Evolutionary conservation across 805 yeast species (phyloP).

Genomic region (Metschnikowia noctiluminum): DNA sequence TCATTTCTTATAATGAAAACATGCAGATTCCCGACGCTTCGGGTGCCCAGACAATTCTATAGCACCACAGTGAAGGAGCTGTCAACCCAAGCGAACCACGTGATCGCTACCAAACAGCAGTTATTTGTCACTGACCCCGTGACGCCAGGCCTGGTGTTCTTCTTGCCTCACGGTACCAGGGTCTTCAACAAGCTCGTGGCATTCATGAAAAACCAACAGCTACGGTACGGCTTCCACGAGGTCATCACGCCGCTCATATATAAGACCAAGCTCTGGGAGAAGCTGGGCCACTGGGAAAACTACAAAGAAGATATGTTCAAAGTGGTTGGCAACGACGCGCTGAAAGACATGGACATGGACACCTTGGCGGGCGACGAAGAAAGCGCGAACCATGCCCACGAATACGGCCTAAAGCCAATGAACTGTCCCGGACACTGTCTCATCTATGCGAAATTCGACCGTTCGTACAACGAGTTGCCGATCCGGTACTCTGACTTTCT

Average conservation of each 20-base stretch:
- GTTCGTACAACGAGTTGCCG: conserved; percentile 85
- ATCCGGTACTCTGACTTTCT: conserved; percentile 84
- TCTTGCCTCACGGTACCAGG: conserved; percentile 88
- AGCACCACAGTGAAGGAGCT: conserved; percentile 16
- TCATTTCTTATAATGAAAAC: not conserved
- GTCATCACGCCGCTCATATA: conserved; percentile 90
- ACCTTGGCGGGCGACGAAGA: not conserved
- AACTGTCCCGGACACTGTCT: conserved; percentile 95
- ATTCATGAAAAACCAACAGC: conserved; percentile 85
- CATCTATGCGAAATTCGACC: conserved; percentile 67
- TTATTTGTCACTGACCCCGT: conserved; percentile 73
- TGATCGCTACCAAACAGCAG: conserved; percentile 63
- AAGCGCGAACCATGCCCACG: conserved; percentile 19
- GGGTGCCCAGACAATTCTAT: not conserved
- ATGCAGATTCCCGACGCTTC: too few species aligned
- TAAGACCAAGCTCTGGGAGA: conserved; percentile 80
- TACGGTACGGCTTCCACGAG: conserved; percentile 80
- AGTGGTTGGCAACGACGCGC: conserved; percentile 58
- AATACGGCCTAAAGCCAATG: conserved; percentile 90
- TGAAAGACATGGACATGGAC: conserved; percentile 23
- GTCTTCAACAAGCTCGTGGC: conserved; percentile 73
- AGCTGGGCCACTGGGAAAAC: conserved; percentile 94
- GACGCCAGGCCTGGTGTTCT: conserved; percentile 91
- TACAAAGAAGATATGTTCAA: conserved; percentile 92
- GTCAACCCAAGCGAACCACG: conserved; percentile 36